These are phyloP conservation scores for Candida tallmaniae DNA, from an alignment of 805 yeast genomes.

Conservation along the genomic window DNA sequence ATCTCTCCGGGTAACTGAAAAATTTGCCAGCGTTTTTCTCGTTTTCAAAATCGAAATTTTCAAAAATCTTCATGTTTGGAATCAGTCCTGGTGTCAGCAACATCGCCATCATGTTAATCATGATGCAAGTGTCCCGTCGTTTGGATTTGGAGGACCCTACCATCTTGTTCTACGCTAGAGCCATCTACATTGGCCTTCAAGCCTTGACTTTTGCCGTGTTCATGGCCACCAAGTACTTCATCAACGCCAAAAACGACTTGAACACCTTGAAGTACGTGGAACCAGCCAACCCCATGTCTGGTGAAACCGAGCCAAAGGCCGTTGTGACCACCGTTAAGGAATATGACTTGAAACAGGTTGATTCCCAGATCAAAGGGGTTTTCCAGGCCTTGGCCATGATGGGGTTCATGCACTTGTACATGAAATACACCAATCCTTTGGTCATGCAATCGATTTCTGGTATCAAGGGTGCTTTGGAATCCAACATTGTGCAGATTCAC, in stretches of 20 bases:
- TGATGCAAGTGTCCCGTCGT: slow-evolving; percentile 92
- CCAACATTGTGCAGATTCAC: slow-evolving; percentile 88
- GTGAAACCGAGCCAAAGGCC: slow-evolving; percentile 66
- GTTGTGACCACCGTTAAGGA: slow-evolving; percentile 92
- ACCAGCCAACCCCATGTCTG: slow-evolving; percentile 75
- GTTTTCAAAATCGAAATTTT: too few species aligned
- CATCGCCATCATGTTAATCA: slow-evolving; percentile 84
- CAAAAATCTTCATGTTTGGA: slow-evolving; percentile 7
- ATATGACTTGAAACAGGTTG: slow-evolving; percentile 86
- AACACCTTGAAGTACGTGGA: slow-evolving; percentile 89
- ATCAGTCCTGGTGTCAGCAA: slow-evolving; percentile 71
- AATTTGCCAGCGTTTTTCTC: slow-evolving; percentile 1
- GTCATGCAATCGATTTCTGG: slow-evolving; percentile 92
- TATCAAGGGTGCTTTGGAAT: slow-evolving; percentile 82
- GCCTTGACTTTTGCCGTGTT: slow-evolving; percentile 60
- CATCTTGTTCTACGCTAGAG: slow-evolving; percentile 69
- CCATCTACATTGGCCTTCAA: slow-evolving; percentile 65
- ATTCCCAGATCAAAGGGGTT: slow-evolving; percentile 73
- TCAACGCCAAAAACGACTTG: slow-evolving; percentile 76
- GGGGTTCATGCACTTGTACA: slow-evolving; percentile 96
- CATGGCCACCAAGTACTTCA: slow-evolving; percentile 55
- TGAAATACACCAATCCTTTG: slow-evolving; percentile 96
- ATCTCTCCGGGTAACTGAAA: background rate
- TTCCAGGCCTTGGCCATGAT: slow-evolving; percentile 92
- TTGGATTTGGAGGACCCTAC: slow-evolving; percentile 84